Percentiles rank a stretch among this genome's conserved stretches.
Evolutionary conservation across 2,329 filamentous ascomycete genomes (phyloP).

Genomic region (Alternaria rosae): DNA sequence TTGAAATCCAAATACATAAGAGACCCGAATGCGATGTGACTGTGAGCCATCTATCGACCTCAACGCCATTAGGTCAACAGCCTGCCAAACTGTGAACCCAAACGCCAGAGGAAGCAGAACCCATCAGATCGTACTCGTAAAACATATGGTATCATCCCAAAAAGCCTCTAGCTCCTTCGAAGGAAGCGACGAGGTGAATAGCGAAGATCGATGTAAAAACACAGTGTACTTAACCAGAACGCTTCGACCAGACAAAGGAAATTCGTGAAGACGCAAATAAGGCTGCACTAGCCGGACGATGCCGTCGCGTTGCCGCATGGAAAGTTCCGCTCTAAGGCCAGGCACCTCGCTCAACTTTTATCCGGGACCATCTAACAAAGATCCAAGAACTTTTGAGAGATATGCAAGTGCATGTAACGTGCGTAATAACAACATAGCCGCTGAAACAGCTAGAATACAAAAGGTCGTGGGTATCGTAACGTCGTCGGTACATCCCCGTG

Average conservation of each 20-base stretch:
- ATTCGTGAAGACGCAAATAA: slow-evolving; percentile 4
- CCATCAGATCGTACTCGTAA: slow-evolving; percentile 27
- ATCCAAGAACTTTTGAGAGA: slow-evolving; percentile 33
- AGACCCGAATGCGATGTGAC: slow-evolving; percentile 18
- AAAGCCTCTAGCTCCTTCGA: slow-evolving; percentile 12
- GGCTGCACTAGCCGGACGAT: slow-evolving; percentile 12
- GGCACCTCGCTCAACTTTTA: slow-evolving; percentile 28
- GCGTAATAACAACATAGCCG: slow-evolving; percentile 35
- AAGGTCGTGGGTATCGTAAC: slow-evolving; percentile 48
- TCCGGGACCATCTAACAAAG: slow-evolving; percentile 23
- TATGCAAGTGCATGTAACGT: slow-evolving; percentile 38
- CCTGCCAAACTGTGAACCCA: slow-evolving; percentile 21
- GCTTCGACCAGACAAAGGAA: slow-evolving; percentile 14
- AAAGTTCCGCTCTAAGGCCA: slow-evolving; percentile 8
- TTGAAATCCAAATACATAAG: background rate
- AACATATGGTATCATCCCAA: slow-evolving; percentile 46
- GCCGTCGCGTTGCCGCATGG: slow-evolving; percentile 12
- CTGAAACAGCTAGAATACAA: slow-evolving; percentile 28
- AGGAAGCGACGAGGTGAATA: slow-evolving; percentile 21
- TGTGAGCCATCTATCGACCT: slow-evolving; percentile 19
- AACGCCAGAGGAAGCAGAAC: slow-evolving; percentile 36
- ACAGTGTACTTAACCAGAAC: slow-evolving; percentile 9
- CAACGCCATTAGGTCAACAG: slow-evolving; percentile 26
- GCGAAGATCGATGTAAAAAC: slow-evolving; percentile 13
- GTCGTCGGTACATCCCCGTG: slow-evolving; percentile 33